Conservation (phyloP, 2,329 filamentous ascomycete genomes). For the Knoxdaviesia proteae region DNA sequence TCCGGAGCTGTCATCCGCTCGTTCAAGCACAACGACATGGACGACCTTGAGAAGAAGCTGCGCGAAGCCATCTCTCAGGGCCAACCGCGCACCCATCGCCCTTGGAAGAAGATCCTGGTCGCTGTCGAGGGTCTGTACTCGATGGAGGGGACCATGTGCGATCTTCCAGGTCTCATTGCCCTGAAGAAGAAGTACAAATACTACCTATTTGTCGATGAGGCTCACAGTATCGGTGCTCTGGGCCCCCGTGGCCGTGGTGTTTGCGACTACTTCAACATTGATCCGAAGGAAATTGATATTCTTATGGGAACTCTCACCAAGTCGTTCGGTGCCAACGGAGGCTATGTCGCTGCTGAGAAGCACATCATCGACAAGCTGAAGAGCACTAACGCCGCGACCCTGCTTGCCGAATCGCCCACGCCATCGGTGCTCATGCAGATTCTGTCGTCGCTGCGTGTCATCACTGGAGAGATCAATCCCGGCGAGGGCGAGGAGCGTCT, state of each 20-base stretch:
- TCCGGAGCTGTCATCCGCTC: slow-evolving; percentile 89
- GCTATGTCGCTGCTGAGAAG: slow-evolving; percentile 81
- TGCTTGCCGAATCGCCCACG: slow-evolving; percentile 71
- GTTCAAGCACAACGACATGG: slow-evolving; percentile 97
- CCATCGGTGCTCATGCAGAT: slow-evolving; percentile 87
- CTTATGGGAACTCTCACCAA: slow-evolving; percentile 98
- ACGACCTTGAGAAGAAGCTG: slow-evolving; percentile 62
- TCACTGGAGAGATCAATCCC: slow-evolving; percentile 67
- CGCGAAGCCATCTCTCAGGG: slow-evolving; percentile 90
- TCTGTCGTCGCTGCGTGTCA: slow-evolving; percentile 65
- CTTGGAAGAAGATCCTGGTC: slow-evolving; percentile 97
- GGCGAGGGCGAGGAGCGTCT: slow-evolving; percentile 91
- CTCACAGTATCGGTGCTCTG: slow-evolving; percentile 84
- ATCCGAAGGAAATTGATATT: slow-evolving; percentile 74
- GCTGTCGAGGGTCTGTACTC: slow-evolving; percentile 95
- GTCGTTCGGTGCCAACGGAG: slow-evolving; percentile 94
- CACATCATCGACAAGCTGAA: slow-evolving; percentile 81
- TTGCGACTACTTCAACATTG: slow-evolving; percentile 90
- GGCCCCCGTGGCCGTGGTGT: slow-evolving; percentile 79
- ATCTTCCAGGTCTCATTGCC: slow-evolving; percentile 71
- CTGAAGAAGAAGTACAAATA: slow-evolving; percentile 97
- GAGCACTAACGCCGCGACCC: slow-evolving; percentile 64
- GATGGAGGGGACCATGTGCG: slow-evolving; percentile 98
- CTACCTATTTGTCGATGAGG: slow-evolving; percentile 85
- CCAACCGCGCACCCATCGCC: slow-evolving; percentile 91